Base-by-base conservation (phyloP, 805 yeast species). In the Candida ulmi region DNA sequence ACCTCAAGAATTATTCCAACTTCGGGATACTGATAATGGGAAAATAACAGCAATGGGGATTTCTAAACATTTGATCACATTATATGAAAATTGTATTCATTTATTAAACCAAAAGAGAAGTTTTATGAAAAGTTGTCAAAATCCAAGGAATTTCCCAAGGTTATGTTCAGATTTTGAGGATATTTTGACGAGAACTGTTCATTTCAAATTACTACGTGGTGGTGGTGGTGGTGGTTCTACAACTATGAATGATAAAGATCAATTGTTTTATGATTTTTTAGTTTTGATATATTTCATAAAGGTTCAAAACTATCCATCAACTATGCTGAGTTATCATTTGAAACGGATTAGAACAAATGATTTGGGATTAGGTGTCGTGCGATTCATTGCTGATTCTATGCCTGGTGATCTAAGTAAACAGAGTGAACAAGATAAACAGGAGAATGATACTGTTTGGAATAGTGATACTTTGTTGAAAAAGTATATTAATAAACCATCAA, bases 131-230 rank as follows among this genome's bases (percentile, higher is more conserved):
- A 47, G 54, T 23, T 51, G 58, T n/a, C 60, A 61, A 36, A 58
- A 56, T 25, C 73, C 76, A 2, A 55, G 76, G 32, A 72, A 72
- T 46, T 72, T 68, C 49, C 74, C 76, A 16, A 56, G 59, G 34
- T 61, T 71, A 2, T 69, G 74, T 44, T 68, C 72, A 6, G 76
- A 71, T 24, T 58, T 61, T 16, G 73, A 71, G 42, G 76, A 72
- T 43, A 48, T 57, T 15, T 44, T 72, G 15, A 32, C 63, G 5
- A 57, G 50, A 28, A 40, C 42, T 26, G 37, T 31, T 8, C 11
- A n/a, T 3, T 19, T 12, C 13, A 15, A 13, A 17, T 17, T 31
- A 5, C 39, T n/a, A n/a, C n/a, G n/a, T n/a, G n/a, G n/a, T n/a
- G n/a, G n/a, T n/a, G n/a, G n/a, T n/a, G n/a, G n/a, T n/a, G n/a